Evolutionary conservation across 2,329 filamentous ascomycete genomes (phyloP), one percentile per base, ranked within the genome.

Genomic region (Albifimbria verrucaria): DNA sequence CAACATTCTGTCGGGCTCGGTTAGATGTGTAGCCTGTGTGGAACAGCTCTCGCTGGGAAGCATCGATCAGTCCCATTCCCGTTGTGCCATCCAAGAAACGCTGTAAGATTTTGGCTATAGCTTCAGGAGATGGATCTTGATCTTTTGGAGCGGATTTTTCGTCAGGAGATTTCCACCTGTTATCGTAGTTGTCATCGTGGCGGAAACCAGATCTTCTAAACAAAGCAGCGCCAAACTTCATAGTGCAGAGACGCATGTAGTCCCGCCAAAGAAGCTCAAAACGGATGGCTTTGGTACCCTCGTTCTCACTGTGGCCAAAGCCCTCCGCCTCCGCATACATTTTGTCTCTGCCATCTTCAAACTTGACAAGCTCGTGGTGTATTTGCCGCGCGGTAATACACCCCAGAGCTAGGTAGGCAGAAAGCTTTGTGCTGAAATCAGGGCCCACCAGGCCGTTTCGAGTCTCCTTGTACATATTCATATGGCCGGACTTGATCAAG

Each of bases 11-110:
- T 2, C 89, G 76, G 0, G 88, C 85, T 15, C 89, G 79, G 63
- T 92, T 92, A 1, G 86, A 88, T 0, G 89, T 92, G 66, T 91
- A 92, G 0, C 89, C 90, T 0, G 89, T 93, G 42, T 86, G 78
- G 57, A 83, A 82, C 1, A 93, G 72, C 65, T 94, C 89, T 25
- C 89, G 80, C 64, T 90, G 86, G 1, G 85, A 85, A 0, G 89
- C 89, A 62, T 94, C 90, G 48, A 93, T 90, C 12, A 93, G 75
- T 0, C 87, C 87, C 65, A 88, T 86, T 3, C 90, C 90, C 0
- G 89, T 92, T 1, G 79, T 83, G 0, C 90, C 90, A 32, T 80
- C 72, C 10, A 85, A 70, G 67, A 91, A 81, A 24, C 88, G 74
- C 48, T 80, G 67, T 42, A 92, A 62, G 1, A 76, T 77, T 17